These are phyloP conservation scores for Poa pratensis DNA, from an alignment of 176 grass and related monocot species.

Conservation along the genomic window DNA sequence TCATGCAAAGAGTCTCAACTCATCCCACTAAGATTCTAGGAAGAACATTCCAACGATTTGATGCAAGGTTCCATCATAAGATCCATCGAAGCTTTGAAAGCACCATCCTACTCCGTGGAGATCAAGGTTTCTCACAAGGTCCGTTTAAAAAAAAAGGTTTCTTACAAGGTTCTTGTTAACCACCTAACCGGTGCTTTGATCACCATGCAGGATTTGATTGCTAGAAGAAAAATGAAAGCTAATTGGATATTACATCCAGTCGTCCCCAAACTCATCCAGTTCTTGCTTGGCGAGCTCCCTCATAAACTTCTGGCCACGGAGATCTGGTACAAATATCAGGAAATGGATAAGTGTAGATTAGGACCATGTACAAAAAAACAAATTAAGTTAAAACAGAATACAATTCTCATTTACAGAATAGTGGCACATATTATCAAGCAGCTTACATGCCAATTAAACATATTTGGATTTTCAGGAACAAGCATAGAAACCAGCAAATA, in stretches of 20 bases:
- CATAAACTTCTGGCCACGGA: conserved; percentile 21
- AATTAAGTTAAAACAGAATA: not conserved
- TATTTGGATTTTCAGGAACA: too few relatives aligned
- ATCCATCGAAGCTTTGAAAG: not conserved
- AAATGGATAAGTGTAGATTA: not conserved
- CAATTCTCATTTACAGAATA: not conserved
- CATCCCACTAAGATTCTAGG: not conserved
- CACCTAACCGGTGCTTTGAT: not conserved
- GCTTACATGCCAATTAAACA: too few relatives aligned
- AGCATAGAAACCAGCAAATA: too few relatives aligned
- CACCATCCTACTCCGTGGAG: not conserved
- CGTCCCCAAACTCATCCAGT: not conserved
- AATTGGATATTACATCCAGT: conserved; percentile 19
- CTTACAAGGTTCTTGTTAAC: not conserved
- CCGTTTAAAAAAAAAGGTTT: too few relatives aligned
- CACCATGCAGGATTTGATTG: too few relatives aligned
- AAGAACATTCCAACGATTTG: too few relatives aligned
- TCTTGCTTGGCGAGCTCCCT: conserved; percentile 38
- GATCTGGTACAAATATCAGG: conserved; percentile 23
- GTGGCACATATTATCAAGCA: not conserved
- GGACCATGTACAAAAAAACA: not conserved
- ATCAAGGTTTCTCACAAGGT: too few relatives aligned
- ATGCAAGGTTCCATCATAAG: not conserved
- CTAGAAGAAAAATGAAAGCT: too few relatives aligned
- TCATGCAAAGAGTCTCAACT: not conserved